Conservation (phyloP, 169 alveolate species). For the Toxoplasma gondii region DNA sequence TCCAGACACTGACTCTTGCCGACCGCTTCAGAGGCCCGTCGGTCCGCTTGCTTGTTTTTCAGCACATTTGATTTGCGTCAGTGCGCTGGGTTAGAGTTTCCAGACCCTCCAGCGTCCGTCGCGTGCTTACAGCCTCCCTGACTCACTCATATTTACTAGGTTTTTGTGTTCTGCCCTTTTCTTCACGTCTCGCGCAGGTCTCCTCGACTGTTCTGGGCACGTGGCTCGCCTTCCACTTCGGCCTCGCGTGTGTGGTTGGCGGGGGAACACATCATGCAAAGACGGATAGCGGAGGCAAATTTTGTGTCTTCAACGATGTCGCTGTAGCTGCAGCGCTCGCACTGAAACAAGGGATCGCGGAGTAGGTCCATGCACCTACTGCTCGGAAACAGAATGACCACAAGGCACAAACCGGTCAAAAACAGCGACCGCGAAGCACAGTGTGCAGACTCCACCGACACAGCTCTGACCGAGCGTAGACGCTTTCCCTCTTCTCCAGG, state of each 20-base stretch:
- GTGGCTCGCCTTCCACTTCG: neutral
- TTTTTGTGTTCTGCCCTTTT: neutral
- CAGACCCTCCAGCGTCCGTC: too few relatives aligned
- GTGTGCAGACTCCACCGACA: neutral
- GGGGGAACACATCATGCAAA: conserved; percentile 74
- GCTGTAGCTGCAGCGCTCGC: conserved; percentile 67
- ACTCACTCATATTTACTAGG: neutral
- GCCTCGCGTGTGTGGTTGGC: conserved; percentile 48
- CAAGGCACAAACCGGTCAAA: neutral
- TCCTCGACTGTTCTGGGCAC: conserved; percentile 9
- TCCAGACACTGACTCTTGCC: too few relatives aligned
- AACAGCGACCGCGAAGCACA: neutral
- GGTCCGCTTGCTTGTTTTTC: too few relatives aligned
- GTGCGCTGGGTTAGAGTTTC: too few relatives aligned
- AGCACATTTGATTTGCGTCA: too few relatives aligned
- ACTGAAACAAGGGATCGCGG: conserved; percentile 28
- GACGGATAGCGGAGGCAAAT: conserved; percentile 62
- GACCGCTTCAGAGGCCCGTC: too few relatives aligned
- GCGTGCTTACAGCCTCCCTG: too few relatives aligned
- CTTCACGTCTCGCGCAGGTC: neutral
- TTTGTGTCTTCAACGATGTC: conserved; percentile 70
- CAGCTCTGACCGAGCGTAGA: too few relatives aligned
- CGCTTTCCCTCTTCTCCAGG: too few relatives aligned
- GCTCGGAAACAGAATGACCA: neutral
- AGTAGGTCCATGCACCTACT: neutral